These are phyloP conservation scores for Monosporascus sp. DNA, from an alignment of 2,329 filamentous ascomycete genomes.

Conservation along the genomic window DNA sequence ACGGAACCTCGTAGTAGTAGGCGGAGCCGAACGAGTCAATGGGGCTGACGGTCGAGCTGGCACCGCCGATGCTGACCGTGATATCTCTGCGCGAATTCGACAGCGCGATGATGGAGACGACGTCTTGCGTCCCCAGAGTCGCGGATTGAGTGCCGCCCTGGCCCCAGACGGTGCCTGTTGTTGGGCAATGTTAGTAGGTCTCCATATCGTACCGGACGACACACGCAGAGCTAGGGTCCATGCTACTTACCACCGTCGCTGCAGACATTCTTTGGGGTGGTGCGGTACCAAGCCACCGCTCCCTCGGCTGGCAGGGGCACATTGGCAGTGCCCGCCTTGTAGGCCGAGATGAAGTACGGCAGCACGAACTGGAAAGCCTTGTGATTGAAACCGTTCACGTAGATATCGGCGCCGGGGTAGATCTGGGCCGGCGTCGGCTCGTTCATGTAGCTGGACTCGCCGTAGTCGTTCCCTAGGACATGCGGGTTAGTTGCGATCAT, in stretches of 20 bases:
- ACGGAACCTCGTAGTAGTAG: constrained; percentile 32
- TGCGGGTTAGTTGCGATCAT: constrained; percentile 4
- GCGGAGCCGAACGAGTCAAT: constrained; percentile 25
- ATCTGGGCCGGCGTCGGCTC: constrained; percentile 39
- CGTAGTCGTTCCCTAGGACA: constrained; percentile 48
- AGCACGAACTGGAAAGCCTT: constrained; percentile 42
- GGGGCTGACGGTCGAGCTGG: constrained; percentile 23
- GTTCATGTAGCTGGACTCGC: constrained; percentile 53
- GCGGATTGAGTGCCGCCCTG: constrained; percentile 30
- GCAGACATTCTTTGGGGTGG: constrained; percentile 24
- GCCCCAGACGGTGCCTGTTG: constrained; percentile 32
- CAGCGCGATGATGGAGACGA: constrained; percentile 38
- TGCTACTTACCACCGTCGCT: constrained; percentile 30
- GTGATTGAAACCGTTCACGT: constrained; percentile 42
- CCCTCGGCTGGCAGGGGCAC: constrained; percentile 21
- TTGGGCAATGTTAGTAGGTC: neutral
- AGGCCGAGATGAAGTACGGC: constrained; percentile 44
- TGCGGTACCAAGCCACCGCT: constrained; percentile 25
- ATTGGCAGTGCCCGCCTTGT: constrained; percentile 37
- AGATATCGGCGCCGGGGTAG: constrained; percentile 41
- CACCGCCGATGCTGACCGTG: constrained; percentile 32
- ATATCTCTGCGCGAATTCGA: constrained; percentile 28
- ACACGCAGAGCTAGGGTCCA: no score
- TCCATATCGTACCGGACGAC: no score
- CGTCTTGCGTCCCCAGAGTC: constrained; percentile 33